These are phyloP conservation scores for Colletotrichum theobromicola DNA, from an alignment of 2,329 filamentous ascomycete species.

Conservation along the genomic window DNA sequence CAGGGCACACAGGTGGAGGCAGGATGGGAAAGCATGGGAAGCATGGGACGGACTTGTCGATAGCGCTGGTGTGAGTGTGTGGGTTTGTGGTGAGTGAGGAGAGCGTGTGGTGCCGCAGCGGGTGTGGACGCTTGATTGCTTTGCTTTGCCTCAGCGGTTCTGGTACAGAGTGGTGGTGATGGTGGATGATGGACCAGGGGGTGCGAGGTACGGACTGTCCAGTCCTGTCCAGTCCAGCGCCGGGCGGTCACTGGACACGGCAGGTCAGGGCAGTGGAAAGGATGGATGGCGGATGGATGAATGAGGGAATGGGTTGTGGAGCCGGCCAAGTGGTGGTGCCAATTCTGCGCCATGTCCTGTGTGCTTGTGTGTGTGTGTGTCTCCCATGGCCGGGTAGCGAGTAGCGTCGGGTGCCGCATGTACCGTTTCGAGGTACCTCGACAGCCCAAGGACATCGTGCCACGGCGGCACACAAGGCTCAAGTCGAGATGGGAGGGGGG, in stretches of 20 bases:
- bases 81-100: background rate
- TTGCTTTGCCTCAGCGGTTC: background rate
- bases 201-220: background rate
- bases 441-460: background rate
- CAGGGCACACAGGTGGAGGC: background rate
- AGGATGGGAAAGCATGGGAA: background rate
- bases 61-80: constrained; percentile 5
- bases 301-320: constrained; percentile 8
- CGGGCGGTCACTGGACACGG: background rate
- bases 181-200: background rate
- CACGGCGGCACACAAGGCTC: constrained; percentile 18
- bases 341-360: background rate
- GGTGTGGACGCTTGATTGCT: constrained; percentile 3
- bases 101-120: background rate
- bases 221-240: background rate
- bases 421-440: background rate
- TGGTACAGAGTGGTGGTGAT: background rate
- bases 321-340: constrained; percentile 7
- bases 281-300: background rate
- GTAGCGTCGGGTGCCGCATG: background rate
- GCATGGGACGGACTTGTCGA: constrained; percentile 18
- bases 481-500: background rate
- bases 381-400: background rate
- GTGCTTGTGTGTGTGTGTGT: background rate
- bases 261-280: background rate